Percentiles rank a stretch among this genome's conserved stretches.
phyloP scores from a whole-genome alignment of 768 basidiomycete species.

The Boletellus ananas region DNA sequence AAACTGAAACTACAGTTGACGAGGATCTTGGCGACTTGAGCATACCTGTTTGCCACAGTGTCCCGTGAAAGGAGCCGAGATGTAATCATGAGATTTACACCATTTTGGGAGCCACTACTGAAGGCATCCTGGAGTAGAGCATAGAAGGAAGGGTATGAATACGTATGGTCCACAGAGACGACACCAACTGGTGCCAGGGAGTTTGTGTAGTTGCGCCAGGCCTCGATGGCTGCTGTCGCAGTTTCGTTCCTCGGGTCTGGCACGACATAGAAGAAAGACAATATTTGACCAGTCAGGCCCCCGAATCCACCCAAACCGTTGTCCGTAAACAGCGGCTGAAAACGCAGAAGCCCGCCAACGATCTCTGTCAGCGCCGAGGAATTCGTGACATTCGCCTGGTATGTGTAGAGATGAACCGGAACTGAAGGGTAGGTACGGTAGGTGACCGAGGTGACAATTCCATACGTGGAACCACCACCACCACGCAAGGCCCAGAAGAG shows the following conservation, averaged over 20 bases:
- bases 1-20: conserved; percentile 1
- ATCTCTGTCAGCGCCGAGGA: conserved; percentile 28
- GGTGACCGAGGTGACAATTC: conserved; percentile 45
- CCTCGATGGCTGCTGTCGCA: conserved; percentile 33
- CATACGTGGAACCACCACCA: conserved; percentile 47
- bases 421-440: conserved; percentile 41
- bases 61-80: conserved; percentile 10
- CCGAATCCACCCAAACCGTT: conserved; percentile 43
- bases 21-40: conserved; percentile 6
- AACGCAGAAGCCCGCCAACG: conserved; percentile 33
- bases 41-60: conserved; percentile 1
- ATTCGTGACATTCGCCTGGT: conserved; percentile 33
- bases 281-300: conserved; percentile 22
- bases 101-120: neutral
- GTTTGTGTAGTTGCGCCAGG: conserved; percentile 30
- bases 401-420: conserved; percentile 30
- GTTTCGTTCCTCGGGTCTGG: conserved; percentile 36
- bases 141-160: conserved; percentile 5
- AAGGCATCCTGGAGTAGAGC: neutral
- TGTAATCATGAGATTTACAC: conserved; percentile 3
- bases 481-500: conserved; percentile 49
- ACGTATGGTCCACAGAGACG: neutral
- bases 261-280: conserved; percentile 23
- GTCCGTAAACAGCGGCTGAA: conserved; percentile 36
- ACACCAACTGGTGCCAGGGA: conserved; percentile 11